phyloP scores from a whole-genome alignment of 2,329 filamentous ascomycete genomes.

The Aspergillus spinulosporus region DNA sequence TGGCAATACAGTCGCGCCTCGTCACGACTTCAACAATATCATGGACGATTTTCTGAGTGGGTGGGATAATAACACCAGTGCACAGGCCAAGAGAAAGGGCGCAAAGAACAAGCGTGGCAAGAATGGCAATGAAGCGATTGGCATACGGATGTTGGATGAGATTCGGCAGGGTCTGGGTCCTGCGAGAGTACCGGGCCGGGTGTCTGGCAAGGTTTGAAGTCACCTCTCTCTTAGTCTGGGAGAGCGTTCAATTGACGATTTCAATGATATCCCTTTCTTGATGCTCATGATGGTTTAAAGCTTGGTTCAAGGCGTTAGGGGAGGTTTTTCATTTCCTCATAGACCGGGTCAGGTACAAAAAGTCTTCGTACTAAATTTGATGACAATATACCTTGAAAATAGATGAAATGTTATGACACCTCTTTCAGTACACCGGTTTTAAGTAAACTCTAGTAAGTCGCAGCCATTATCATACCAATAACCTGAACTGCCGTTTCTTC shows the following conservation, averaged over 20 bases:
- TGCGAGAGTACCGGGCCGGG: conserved; percentile 57
- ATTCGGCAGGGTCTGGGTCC: conserved; percentile 78
- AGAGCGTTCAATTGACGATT: conserved; percentile 13
- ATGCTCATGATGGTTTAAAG: conserved; percentile 4
- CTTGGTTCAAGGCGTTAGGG: conserved; percentile 15
- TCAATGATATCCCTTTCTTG: conserved; percentile 25
- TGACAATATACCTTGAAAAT: not conserved
- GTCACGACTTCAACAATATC: conserved; percentile 81
- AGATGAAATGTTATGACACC: not conserved
- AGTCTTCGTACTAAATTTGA: conserved; percentile 3
- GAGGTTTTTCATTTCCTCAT: conserved; percentile 11
- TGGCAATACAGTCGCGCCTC: conserved; percentile 55
- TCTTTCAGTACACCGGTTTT: not conserved
- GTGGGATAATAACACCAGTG: conserved; percentile 47
- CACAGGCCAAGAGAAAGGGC: conserved; percentile 45
- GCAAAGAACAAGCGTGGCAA: conserved; percentile 64
- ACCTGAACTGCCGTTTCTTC: not conserved
- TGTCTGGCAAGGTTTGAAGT: conserved; percentile 34
- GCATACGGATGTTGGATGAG: conserved; percentile 87
- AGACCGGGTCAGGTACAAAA: conserved; percentile 12
- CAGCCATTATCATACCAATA: no score
- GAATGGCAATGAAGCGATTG: conserved; percentile 76
- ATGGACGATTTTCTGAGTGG: conserved; percentile 88
- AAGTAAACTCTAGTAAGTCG: not conserved
- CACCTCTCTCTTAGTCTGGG: not conserved